These are phyloP conservation scores for Eleusine indica DNA, from an alignment of 176 grass and related monocot genomes.

Conservation along the genomic window DNA sequence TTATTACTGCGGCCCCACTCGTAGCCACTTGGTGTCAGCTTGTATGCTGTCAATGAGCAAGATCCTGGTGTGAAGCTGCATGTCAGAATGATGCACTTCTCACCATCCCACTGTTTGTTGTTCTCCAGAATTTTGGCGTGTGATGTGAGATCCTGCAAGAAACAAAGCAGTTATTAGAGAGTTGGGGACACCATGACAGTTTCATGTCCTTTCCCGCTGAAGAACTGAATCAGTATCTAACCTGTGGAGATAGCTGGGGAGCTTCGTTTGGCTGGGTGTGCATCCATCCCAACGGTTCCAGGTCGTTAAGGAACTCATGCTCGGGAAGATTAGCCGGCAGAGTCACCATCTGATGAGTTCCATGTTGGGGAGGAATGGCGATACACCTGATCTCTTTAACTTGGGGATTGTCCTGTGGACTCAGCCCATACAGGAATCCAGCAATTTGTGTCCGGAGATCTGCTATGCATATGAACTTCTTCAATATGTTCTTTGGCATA, in stretches of 20 bases:
- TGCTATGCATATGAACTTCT: constrained; percentile 99
- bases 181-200: neutral
- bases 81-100: constrained; percentile 97
- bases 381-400: constrained; percentile 99
- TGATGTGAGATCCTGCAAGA: constrained; percentile 79
- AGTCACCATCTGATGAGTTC: constrained; percentile 96
- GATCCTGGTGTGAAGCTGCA: constrained; percentile 97
- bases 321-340: constrained; percentile 88
- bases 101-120: constrained; percentile 97
- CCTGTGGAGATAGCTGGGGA: constrained; percentile 97
- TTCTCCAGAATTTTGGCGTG: constrained; percentile 85
- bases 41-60: constrained; percentile 95
- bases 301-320: constrained; percentile 93
- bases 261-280: constrained; percentile 98
- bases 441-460: constrained; percentile 91
- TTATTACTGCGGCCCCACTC: constrained; percentile 98
- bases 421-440: constrained; percentile 88
- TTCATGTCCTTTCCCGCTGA: neutral
- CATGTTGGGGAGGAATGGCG: constrained; percentile 84
- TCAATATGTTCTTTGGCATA: constrained; percentile 99
- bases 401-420: constrained; percentile 95
- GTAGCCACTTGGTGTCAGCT: constrained; percentile 88
- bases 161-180: constrained; percentile 25
- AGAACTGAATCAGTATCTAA: constrained; percentile 25
- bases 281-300: constrained; percentile 97